Base-by-base conservation (phyloP, 1,284 basidiomycete species). In the Tilletia walkeri region DNA sequence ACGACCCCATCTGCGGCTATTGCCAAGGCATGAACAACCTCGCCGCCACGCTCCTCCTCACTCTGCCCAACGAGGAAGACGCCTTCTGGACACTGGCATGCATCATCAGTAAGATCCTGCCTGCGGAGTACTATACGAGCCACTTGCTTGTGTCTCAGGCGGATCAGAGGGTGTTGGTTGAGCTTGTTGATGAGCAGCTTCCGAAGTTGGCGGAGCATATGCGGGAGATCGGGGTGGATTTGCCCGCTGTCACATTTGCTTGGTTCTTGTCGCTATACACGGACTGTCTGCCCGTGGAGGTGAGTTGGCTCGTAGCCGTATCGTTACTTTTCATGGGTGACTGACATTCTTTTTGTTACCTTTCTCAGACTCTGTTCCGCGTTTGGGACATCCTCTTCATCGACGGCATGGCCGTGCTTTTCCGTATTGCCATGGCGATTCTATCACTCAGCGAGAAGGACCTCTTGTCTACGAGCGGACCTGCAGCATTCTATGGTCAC, bases 221-320 rank as follows among this genome's bases (percentile, higher is more conserved):
- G 30, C 87, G 86, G 3, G 88, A 89, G 18, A 88, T 97, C 0
- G 92, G 90, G 1, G 90, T 98, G 1, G 95, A 99, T 81, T 87
- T 99, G 4, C 90, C 91, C 0, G 94, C 94, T 0, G 93, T 98
- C 70, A 97, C 93, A 71, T 98, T 98, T 85, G 95, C 94, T 2
- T 99, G 95, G 95, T 97, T 98, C 86, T 86, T 99, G 49, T 95
- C 93, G 4, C 86, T 99, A 20, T 99, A 97, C 81, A 97, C 95
- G 0, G 94, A 97, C 80, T 96, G 94, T 84, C 86, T 98, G 3
- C 95, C 95, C 3, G 92, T 97, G 34, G 95, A 96, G 88, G 92
- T 93, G 74, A 71, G 88, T 84, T 30, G 24, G 2, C 24, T 30
- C 24, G 24, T 30, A 30, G 1, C 24, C 1, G 1, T 30, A 30